Evolutionary conservation across 176 grass and related monocot species (phyloP).

Genomic region (Ensete ventricosum): DNA sequence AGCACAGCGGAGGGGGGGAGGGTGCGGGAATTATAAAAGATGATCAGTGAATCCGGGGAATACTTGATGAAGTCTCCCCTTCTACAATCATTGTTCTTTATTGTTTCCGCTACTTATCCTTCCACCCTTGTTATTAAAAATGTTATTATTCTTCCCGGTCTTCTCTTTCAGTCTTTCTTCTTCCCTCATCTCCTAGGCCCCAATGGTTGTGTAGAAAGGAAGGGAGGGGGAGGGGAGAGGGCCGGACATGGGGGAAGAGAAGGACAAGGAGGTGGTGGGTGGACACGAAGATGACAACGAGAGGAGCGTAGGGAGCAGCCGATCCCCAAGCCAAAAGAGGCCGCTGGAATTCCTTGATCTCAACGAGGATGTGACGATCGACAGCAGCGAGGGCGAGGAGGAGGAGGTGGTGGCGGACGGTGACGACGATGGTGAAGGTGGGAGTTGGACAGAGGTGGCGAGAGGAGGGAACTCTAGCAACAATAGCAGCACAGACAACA

Average conservation of each 20-base stretch:
- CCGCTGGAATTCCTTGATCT: slow-evolving; percentile 40
- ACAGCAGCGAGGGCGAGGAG: slow-evolving; percentile 25
- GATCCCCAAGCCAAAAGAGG: not conserved
- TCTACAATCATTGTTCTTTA: slow-evolving; percentile 45
- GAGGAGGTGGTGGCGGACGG: slow-evolving; percentile 16
- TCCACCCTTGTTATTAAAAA: slow-evolving; percentile 16
- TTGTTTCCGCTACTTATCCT: slow-evolving; percentile 24
- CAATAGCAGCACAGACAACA: slow-evolving; percentile 38
- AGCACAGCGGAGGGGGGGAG: not conserved
- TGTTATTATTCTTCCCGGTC: slow-evolving; percentile 4
- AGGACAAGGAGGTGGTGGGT: not conserved
- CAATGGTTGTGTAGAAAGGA: slow-evolving; percentile 3
- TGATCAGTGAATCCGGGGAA: slow-evolving; percentile 55
- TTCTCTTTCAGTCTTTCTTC: slow-evolving; percentile 39
- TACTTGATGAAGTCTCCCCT: slow-evolving; percentile 41
- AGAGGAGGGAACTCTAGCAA: slow-evolving; percentile 38
- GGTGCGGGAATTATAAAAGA: not conserved
- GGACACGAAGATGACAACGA: slow-evolving; percentile 20
- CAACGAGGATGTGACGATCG: slow-evolving; percentile 32
- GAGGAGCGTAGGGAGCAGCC: not conserved
- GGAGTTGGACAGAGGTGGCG: slow-evolving; percentile 23
- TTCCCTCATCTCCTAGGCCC: slow-evolving; percentile 5
- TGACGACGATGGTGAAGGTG: slow-evolving; percentile 28
- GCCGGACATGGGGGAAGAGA: not conserved
- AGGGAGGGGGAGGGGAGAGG: not conserved